These are phyloP conservation scores for Backusella tarrabulga DNA, from an alignment of 192 early-diverging fungal genomes.

Conservation along the genomic window DNA sequence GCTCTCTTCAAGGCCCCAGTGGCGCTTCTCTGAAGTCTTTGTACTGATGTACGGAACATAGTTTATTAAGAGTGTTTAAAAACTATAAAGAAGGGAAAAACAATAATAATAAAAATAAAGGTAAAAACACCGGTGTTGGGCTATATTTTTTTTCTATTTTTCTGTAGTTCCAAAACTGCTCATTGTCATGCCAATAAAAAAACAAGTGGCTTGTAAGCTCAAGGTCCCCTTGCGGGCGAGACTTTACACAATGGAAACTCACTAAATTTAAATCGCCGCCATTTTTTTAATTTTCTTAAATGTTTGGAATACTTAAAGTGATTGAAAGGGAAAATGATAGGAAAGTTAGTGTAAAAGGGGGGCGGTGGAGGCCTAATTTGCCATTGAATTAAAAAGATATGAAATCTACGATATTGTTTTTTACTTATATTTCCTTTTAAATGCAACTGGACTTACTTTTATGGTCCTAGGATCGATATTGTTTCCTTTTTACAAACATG, in stretches of 20 bases:
- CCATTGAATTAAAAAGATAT: background rate
- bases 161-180: background rate
- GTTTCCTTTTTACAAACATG: conserved; percentile 4
- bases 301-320: too few relatives aligned
- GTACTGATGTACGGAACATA: conserved; percentile 8
- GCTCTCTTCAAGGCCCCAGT: background rate
- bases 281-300: too few relatives aligned
- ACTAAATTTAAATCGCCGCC: background rate
- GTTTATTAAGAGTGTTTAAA: background rate
- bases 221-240: background rate
- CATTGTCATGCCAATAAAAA: background rate
- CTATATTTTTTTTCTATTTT: background rate
- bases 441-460: conserved; percentile 14
- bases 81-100: background rate
- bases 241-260: background rate
- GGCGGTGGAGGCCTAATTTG: background rate
- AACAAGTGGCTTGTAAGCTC: background rate
- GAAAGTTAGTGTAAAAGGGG: background rate
- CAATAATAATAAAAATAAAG: background rate
- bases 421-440: conserved; percentile 13
- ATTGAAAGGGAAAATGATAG: background rate
- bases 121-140: background rate
- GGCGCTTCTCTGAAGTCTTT: background rate
- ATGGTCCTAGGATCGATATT: background rate
- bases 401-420: conserved; percentile 6